Conservation (phyloP, 495 filamentous ascomycete genomes). For the Talaromyces liani region DNA sequence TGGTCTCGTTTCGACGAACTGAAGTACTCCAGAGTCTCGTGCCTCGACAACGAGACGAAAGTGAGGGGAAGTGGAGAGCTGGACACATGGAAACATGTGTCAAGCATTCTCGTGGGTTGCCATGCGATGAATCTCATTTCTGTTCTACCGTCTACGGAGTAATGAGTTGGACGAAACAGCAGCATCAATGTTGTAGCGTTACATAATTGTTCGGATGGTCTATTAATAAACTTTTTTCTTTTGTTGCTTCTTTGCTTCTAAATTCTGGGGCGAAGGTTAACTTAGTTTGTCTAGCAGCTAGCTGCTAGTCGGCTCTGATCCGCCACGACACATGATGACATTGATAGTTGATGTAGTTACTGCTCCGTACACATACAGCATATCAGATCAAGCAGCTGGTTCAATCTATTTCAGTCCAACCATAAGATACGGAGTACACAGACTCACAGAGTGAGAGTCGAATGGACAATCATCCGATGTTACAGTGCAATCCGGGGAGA, state of each 20-base stretch:
- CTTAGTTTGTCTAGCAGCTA: neutral
- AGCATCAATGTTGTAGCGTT: conserved; percentile 6
- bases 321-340: too few species aligned
- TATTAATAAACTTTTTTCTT: neutral
- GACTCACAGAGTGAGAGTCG: too few species aligned
- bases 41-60: neutral
- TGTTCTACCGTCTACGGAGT: neutral
- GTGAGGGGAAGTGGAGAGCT: conserved; percentile 1
- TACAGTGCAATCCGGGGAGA: conserved; percentile 1
- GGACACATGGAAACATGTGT: conserved; percentile 3
- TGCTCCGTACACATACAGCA: too few species aligned
- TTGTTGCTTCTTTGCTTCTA: neutral
- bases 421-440: too few species aligned
- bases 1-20: neutral
- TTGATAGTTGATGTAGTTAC: too few species aligned
- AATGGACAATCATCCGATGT: neutral
- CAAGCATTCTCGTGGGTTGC: neutral
- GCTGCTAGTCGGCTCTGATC: too few species aligned
- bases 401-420: too few species aligned
- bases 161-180: neutral
- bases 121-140: neutral
- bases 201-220: neutral
- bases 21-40: neutral
- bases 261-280: neutral
- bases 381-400: too few species aligned